Evolutionary conservation across 305 asterid genomes (phyloP).

Genomic region (Fraxinus floribunda): DNA sequence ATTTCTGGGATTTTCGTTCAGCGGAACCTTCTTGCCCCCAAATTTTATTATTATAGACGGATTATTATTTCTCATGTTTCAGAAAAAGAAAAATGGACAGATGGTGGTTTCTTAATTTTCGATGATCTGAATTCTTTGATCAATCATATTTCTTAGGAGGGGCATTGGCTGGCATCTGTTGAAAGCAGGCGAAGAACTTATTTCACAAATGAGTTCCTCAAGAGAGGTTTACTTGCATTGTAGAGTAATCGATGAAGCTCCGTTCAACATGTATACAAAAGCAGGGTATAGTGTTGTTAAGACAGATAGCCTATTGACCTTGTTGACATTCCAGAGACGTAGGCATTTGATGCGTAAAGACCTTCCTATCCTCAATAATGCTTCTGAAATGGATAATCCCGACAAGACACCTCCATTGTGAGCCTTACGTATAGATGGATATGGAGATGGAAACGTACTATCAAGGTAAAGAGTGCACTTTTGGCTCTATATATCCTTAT

Average conservation of each 20-base stretch:
- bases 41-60: neutral
- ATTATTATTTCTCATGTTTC: conserved; percentile 1
- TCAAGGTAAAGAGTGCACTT: conserved; percentile 29
- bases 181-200: conserved; percentile 80
- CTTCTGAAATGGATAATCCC: conserved; percentile 34
- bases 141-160: conserved; percentile 49
- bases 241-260: conserved; percentile 79
- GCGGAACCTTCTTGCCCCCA: neutral
- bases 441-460: conserved; percentile 8
- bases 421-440: conserved; percentile 11
- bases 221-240: conserved; percentile 83
- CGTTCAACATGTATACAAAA: conserved; percentile 73
- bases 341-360: conserved; percentile 83
- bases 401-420: conserved; percentile 35
- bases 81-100: neutral
- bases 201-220: conserved; percentile 65
- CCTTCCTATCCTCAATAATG: conserved; percentile 47
- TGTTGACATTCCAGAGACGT: conserved; percentile 79
- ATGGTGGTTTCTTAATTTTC: neutral
- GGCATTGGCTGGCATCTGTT: conserved; percentile 91
- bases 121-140: conserved; percentile 1
- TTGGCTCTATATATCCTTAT: conserved; percentile 5
- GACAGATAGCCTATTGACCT: conserved; percentile 73
- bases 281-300: conserved; percentile 69
- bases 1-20: neutral